These are phyloP conservation scores for Alternaria conjuncta DNA, from an alignment of 2,329 filamentous ascomycete species.

Conservation along the genomic window DNA sequence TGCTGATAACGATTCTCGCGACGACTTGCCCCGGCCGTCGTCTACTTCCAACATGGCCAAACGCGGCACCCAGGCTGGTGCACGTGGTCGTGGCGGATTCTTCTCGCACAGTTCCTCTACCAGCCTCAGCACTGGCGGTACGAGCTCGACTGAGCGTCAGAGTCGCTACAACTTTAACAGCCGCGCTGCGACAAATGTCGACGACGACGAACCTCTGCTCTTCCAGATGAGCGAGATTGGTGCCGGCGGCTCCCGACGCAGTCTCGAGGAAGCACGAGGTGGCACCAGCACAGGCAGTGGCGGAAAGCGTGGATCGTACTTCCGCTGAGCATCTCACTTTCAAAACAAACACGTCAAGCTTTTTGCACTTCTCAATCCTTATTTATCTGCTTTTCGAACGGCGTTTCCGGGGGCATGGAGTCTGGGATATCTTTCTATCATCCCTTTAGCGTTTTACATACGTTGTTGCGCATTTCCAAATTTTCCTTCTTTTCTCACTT, in stretches of 20 bases:
- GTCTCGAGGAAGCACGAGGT: conserved; percentile 46
- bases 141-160: conserved; percentile 44
- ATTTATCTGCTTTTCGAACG: too few relatives aligned
- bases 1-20: conserved; percentile 30
- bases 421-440: neutral
- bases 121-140: conserved; percentile 39
- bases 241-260: conserved; percentile 43
- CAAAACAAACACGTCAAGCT: neutral
- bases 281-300: conserved; percentile 35
- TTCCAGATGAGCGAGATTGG: conserved; percentile 78
- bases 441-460: neutral
- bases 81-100: conserved; percentile 39
- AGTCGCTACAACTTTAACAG: conserved; percentile 55
- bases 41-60: conserved; percentile 40
- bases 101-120: conserved; percentile 42
- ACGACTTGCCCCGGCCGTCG: conserved; percentile 32
- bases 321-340: conserved; percentile 2
- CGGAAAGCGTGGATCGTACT: conserved; percentile 35
- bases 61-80: conserved; percentile 31
- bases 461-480: neutral
- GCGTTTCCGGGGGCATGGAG: neutral
- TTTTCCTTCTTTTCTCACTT: neutral
- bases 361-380: conserved; percentile 4
- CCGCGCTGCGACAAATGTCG: conserved; percentile 46
- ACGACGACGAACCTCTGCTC: conserved; percentile 72